phyloP scores from a whole-genome alignment of 108 stramenopile species.

The Pseudonitzschia multiseries region DNA sequence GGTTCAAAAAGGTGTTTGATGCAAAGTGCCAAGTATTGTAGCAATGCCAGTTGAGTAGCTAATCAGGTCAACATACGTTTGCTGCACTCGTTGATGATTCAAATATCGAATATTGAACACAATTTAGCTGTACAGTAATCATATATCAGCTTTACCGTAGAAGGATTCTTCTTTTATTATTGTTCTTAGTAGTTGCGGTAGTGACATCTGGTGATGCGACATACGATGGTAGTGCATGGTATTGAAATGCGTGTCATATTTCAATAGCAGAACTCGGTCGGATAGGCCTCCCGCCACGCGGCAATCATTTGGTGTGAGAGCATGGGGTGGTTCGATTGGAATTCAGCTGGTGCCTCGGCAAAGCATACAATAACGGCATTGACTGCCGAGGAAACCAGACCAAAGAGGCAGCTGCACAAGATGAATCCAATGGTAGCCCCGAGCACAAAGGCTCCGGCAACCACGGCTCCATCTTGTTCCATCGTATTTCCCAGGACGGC shows the following conservation, averaged over 20 bases:
- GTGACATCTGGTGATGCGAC: too few relatives aligned
- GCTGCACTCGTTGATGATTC: too few relatives aligned
- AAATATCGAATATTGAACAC: too few relatives aligned
- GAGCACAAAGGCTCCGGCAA: constrained; percentile 31
- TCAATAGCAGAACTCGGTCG: constrained; percentile 7
- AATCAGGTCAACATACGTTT: too few relatives aligned
- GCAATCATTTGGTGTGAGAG: constrained; percentile 67
- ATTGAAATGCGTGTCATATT: neutral
- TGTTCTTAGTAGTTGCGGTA: too few relatives aligned
- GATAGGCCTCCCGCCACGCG: constrained; percentile 57
- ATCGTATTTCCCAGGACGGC: constrained; percentile 19
- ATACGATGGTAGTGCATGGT: too few relatives aligned
- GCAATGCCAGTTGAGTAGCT: too few relatives aligned
- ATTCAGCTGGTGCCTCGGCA: constrained; percentile 83
- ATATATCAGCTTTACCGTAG: too few relatives aligned
- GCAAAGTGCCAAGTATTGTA: neutral
- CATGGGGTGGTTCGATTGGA: constrained; percentile 80
- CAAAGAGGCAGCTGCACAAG: constrained; percentile 56
- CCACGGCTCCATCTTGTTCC: constrained; percentile 6
- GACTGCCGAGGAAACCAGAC: constrained; percentile 73
- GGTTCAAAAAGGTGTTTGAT: neutral
- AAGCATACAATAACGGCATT: constrained; percentile 89
- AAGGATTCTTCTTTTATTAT: too few relatives aligned
- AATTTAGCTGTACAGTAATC: too few relatives aligned
- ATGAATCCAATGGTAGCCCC: constrained; percentile 63